Evolutionary conservation across 495 filamentous ascomycete species (phyloP), one percentile per base, ranked within the genome.

Genomic region (Chaetomium cochliodes): DNA sequence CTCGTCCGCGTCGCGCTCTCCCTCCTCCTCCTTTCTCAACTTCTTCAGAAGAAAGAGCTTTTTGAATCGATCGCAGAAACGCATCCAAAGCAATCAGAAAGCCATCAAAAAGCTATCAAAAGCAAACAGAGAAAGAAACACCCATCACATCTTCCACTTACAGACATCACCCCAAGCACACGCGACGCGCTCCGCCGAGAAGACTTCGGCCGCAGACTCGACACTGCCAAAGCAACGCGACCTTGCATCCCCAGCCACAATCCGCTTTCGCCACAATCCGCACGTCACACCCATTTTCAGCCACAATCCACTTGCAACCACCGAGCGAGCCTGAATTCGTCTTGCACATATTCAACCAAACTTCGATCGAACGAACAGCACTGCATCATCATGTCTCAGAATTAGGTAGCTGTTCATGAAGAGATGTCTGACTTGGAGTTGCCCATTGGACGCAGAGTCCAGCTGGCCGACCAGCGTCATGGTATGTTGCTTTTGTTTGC

Each of bases 381-480:
- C n/a, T n/a, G n/a, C 25, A 26, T 12, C 52, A 37, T 11, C 0
- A 44, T 58, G 37, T 46, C 39, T 44, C 22, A 46, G 55, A 2
- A 16, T n/a, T 58, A 58, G 55, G 37, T 46, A 26, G 26, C 55
- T 23, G 55, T 58, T 11, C 46, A 3, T 46, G 37, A 44, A 22
- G 46, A 25, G 22, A 69, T 64, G 60, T 61, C 52, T 61, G 78
- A 78, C 75, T 67, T 76, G 65, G 76, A 81, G 26, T 73, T 82
- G 67, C 73, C 77, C 68, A 68, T 72, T 46, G 80, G 80, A 49
- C 79, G 80, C 67, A 72, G 67, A 41, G 84, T 96, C 75, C 82
- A 83, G 74, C 84, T 94, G 60, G 83, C 77, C 73, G 89, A 96
- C 73, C 91, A 91, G 71, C 89, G 88, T 66, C 82, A 82, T 60